Evolutionary conservation across 768 basidiomycete genomes (phyloP), one percentile per base, ranked within the genome.

Genomic region (Boletus barrowsii): DNA sequence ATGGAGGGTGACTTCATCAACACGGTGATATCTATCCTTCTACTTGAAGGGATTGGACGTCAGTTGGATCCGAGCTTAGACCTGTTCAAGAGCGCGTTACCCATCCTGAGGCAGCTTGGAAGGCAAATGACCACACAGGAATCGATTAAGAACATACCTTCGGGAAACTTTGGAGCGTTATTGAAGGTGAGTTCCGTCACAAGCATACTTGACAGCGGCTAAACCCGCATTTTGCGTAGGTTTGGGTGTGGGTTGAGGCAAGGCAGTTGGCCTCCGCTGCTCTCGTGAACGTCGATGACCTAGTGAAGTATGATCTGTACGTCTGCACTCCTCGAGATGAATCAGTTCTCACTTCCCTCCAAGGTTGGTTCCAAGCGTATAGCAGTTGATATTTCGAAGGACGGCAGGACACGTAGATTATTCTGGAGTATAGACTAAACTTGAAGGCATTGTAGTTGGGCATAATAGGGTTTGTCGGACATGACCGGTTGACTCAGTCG

Each of bases 1-100:
- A 90, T 99, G 86, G 96, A 99, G 73, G 93, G 88, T 14, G 97
- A 98, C 70, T 99, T 99, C 67, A 86, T 98, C 67, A 99, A 99
- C 72, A 98, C 97, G 0, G 93, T 99, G 55, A 88, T 99, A 55
- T 91, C 90, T 10, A 93, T 98, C 52, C 72, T 99, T 50, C 70
- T 99, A 39, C 75, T 99, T 50, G 97, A 99, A 72, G 97, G 97
- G 2, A 98, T 99, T 61, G 97, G 97, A 20, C 76, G 96, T 55
- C 93, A 89, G 73, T 69, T 99, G 58, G 94, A 99, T 72, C 95
- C 97, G 2, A 78, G 79, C 13, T 73, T 98, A 71, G 97, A 99
- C 73, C 70, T 99, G 54, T 98, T 99, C 79, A 93, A 94, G 66
- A 93, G 90, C 73, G 90, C 96, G 20, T 68, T 98, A 63, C 97